Percentiles rank a stretch among this genome's conserved stretches.
These are phyloP conservation scores for Barbarea vulgaris DNA, from an alignment of 345 rosid species.

Conservation along the genomic window DNA sequence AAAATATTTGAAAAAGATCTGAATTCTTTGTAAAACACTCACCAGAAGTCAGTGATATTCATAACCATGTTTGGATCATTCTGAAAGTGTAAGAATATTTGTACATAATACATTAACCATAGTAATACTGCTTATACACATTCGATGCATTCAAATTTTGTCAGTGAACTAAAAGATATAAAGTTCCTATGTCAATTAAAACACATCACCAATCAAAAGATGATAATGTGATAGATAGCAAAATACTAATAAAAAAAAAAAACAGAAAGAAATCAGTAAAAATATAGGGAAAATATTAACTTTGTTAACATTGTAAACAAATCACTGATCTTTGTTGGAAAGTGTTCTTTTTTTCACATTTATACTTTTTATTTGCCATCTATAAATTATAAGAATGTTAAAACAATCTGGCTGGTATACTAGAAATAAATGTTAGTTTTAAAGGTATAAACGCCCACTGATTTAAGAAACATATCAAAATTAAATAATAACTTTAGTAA, in stretches of 20 bases:
- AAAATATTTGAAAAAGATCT: background rate
- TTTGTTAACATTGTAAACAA: too few relatives aligned
- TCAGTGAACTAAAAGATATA: background rate
- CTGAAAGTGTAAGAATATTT: background rate
- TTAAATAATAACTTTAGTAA: background rate
- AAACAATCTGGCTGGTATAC: too few relatives aligned
- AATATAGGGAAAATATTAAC: background rate
- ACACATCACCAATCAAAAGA: background rate
- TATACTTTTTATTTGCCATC: background rate
- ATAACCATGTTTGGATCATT: background rate
- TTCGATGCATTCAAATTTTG: background rate
- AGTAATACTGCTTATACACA: background rate
- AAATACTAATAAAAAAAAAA: too few relatives aligned
- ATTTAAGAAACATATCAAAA: background rate
- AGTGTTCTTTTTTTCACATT: background rate
- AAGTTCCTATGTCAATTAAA: background rate
- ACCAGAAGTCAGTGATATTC: background rate
- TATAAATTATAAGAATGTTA: background rate
- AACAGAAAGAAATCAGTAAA: too few relatives aligned
- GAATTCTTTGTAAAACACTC: background rate
- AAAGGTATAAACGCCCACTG: background rate
- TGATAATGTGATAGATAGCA: too few relatives aligned
- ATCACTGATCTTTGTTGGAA: background rate
- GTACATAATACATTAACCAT: background rate
- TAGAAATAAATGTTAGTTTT: background rate